Evolutionary conservation across 225 moss, liverwort and hornwort genomes (phyloP).

Genomic region (Asterella californica): DNA sequence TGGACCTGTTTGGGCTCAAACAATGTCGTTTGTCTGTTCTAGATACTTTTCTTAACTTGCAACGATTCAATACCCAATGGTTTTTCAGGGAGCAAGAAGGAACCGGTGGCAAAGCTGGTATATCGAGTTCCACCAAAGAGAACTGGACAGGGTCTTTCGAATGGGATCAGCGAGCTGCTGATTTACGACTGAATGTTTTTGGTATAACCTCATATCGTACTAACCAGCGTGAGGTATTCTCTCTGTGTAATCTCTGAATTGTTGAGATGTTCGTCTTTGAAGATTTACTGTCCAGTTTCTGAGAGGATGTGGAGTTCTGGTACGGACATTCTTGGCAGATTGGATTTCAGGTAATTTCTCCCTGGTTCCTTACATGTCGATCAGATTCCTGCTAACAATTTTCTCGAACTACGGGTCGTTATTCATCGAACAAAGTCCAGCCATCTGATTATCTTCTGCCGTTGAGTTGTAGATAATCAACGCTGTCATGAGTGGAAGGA

Average conservation of each 20-base stretch:
- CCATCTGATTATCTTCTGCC: neutral
- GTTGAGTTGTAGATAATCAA: conserved; percentile 70
- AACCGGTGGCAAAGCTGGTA: conserved; percentile 38
- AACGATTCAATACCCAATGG: neutral
- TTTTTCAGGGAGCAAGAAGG: conserved; percentile 48
- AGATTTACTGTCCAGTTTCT: neutral
- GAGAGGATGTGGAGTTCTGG: neutral
- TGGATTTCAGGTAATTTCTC: too few relatives aligned
- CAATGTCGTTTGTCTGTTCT: neutral
- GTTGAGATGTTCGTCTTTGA: neutral
- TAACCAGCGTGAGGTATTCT: conserved; percentile 79
- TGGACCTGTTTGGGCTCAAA: neutral
- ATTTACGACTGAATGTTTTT: conserved; percentile 77
- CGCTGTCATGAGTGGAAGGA: conserved; percentile 93
- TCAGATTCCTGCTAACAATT: neutral
- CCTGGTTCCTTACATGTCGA: neutral
- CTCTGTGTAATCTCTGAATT: neutral
- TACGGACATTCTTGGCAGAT: neutral
- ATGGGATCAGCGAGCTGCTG: conserved; percentile 84
- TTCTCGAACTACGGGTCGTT: neutral
- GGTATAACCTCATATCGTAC: conserved; percentile 81
- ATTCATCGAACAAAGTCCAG: neutral
- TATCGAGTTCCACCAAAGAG: conserved; percentile 50
- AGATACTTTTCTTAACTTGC: neutral
- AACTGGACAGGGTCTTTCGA: conserved; percentile 79